Percentiles rank a stretch among this genome's conserved stretches.
Conservation (phyloP, 1,284 basidiomycete genomes). For the Trichosporon inkin region DNA sequence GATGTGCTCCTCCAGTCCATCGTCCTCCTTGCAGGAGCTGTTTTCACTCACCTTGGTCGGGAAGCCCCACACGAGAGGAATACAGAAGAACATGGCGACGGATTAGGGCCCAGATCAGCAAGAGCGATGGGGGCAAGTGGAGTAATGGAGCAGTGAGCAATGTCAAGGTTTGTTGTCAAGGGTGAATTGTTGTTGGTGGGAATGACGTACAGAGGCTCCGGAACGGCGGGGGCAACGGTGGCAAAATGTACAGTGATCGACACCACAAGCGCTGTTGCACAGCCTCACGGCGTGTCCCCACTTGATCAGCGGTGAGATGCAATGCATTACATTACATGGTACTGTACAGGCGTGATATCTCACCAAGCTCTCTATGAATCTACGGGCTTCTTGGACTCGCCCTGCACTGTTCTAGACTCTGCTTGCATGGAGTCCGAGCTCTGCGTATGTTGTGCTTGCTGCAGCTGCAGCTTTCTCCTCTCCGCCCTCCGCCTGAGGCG, state of each 20-base stretch:
- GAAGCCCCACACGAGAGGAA: constrained; percentile 7
- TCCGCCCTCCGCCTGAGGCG: neutral
- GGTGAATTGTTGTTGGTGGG: constrained; percentile 2
- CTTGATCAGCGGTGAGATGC: too few relatives aligned
- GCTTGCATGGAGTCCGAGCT: neutral
- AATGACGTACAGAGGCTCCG: constrained; percentile 1
- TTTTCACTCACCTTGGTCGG: neutral
- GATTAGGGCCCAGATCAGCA: neutral
- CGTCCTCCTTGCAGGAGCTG: neutral
- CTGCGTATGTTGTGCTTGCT: neutral
- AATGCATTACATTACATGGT: too few relatives aligned
- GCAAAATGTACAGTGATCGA: neutral
- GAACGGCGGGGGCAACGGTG: neutral
- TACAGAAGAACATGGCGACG: constrained; percentile 4
- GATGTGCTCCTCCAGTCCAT: constrained; percentile 3
- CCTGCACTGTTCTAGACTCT: too few relatives aligned
- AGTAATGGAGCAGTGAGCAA: neutral
- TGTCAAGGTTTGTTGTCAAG: constrained; percentile 8
- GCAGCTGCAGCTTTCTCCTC: neutral
- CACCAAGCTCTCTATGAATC: too few relatives aligned
- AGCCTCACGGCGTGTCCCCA: too few relatives aligned
- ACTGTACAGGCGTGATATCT: too few relatives aligned
- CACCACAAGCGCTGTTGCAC: neutral
- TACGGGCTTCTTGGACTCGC: neutral
- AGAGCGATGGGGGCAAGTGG: neutral